Percentiles rank a stretch among this genome's conserved stretches.
Conservation (phyloP, 805 yeast species). For the Yarrowia bubula region DNA sequence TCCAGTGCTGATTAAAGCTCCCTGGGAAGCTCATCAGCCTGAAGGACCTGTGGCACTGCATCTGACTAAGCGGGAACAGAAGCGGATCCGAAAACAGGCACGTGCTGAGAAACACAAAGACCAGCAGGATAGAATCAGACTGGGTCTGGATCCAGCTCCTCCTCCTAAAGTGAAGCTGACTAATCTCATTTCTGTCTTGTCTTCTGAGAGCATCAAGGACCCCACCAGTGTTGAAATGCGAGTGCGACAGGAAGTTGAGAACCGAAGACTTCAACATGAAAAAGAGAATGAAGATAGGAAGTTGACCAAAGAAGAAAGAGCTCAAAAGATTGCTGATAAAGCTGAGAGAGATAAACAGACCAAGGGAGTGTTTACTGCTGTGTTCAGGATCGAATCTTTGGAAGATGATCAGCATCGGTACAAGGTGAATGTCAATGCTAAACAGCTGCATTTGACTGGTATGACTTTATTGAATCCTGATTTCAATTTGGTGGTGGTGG, state of each 20-base stretch:
- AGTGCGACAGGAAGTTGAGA: constrained; percentile 67
- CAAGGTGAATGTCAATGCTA: constrained; percentile 78
- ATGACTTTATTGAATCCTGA: constrained; percentile 39
- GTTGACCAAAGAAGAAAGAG: constrained; percentile 55
- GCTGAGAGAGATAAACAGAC: constrained; percentile 44
- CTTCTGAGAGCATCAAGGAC: constrained; percentile 80
- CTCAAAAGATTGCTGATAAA: constrained; percentile 49
- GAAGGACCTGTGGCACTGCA: constrained; percentile 48
- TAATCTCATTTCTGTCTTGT: constrained; percentile 80
- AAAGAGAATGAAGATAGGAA: constrained; percentile 60
- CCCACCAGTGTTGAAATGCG: constrained; percentile 81
- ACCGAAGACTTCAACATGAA: constrained; percentile 59
- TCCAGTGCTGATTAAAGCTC: constrained; percentile 64
- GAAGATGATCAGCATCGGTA: constrained; percentile 65
- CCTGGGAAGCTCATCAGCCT: constrained; percentile 52
- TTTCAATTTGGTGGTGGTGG: constrained; percentile 63
- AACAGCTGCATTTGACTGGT: constrained; percentile 67
- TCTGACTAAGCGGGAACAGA: constrained; percentile 74
- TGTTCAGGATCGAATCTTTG: constrained; percentile 55
- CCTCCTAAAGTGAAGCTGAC: constrained; percentile 82
- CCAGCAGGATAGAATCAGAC: constrained; percentile 68
- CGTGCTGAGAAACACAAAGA: constrained; percentile 64
- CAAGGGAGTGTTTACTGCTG: constrained; percentile 56
- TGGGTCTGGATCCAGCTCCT: constrained; percentile 85
- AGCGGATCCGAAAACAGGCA: constrained; percentile 67